Conservation (phyloP, 208 protist genomes). For the Novymonas esmeraldas region DNA sequence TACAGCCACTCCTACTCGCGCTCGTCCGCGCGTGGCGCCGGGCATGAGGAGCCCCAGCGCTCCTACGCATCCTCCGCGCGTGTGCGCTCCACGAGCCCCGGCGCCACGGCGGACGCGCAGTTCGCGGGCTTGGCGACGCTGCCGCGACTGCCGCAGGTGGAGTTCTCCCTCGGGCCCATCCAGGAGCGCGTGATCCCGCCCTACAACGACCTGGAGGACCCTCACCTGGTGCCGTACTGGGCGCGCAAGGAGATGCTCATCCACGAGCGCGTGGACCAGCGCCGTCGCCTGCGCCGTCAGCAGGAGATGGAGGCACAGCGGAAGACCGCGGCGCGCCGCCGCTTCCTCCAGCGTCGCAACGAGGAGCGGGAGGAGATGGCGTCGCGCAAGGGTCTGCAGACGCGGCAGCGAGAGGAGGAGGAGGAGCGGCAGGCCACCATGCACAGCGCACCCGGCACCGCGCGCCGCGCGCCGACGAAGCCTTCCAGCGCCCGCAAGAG, state of each 20-base stretch:
- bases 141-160: constrained; percentile 48
- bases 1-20: constrained; percentile 28
- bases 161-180: constrained; percentile 76
- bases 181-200: constrained; percentile 67
- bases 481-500: not conserved
- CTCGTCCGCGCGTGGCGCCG: not conserved
- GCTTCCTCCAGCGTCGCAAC: constrained; percentile 68
- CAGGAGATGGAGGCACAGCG: constrained; percentile 47
- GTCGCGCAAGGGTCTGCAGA: constrained; percentile 39
- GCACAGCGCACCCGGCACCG: constrained; percentile 3
- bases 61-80: constrained; percentile 22
- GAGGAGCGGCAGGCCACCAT: constrained; percentile 7
- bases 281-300: constrained; percentile 46
- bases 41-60: constrained; percentile 5
- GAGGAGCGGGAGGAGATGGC: constrained; percentile 63
- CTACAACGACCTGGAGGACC: constrained; percentile 88
- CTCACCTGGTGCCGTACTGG: constrained; percentile 79
- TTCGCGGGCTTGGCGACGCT: constrained; percentile 17
- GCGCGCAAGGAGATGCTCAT: constrained; percentile 68
- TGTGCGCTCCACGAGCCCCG: constrained; percentile 1
- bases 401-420: constrained; percentile 37
- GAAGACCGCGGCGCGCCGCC: constrained; percentile 41
- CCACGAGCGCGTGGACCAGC: constrained; percentile 43
- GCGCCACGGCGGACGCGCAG: constrained; percentile 5
- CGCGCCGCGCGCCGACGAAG: constrained; percentile 11